Base-by-base conservation (phyloP, 352 stramenopile species). In the Phytophthora macrochlamydospora region DNA sequence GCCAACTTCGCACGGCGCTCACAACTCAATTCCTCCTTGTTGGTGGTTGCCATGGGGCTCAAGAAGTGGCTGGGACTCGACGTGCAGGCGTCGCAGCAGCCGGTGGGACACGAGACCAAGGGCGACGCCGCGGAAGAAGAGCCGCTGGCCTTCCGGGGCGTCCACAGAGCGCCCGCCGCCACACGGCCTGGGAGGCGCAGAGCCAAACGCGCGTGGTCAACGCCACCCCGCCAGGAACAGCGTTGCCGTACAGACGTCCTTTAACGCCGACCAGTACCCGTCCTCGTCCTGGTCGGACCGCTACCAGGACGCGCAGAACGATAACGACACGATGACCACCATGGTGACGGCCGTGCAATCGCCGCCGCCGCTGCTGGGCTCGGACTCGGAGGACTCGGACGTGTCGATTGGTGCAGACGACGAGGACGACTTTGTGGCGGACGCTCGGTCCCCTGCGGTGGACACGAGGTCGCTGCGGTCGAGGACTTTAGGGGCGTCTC, bases 61-160 rank as follows among this genome's bases (percentile, higher is more conserved):
- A 91, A 87, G 69, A 78, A 87, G 55, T 88, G 80, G 80, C 68
- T 90, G 53, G 75, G 67, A 29, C 60, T 83, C 44, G 76, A 81
- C 57, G 73, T 87, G 62, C 79, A 78, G 44, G 59, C 77, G 49
- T 74, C 69, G 46, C 65, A 76, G 40, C 33, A 76, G 40, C 33
- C 67, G 6, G 58, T 57, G 28, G 75, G 59, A 42, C 52, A 55
- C 38, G 51, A 38, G 52, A 12, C 33, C 28, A 70, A 72, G 48
- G 55, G 57, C 48, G 65, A 59, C 51, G 57, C 70, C 29, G 29
- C 56, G 53, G 59, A 51, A 35, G 66, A 75, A n/a, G 50, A 69
- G 49, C 51, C 65, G 37, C 35, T 69, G 14, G 32, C 9, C 32
- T 56, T 66, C 7, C 50, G 3, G 13, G 30, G 12, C 61, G 60